These are phyloP conservation scores for Russula lepida DNA, from an alignment of 768 basidiomycete species.

Conservation along the genomic window DNA sequence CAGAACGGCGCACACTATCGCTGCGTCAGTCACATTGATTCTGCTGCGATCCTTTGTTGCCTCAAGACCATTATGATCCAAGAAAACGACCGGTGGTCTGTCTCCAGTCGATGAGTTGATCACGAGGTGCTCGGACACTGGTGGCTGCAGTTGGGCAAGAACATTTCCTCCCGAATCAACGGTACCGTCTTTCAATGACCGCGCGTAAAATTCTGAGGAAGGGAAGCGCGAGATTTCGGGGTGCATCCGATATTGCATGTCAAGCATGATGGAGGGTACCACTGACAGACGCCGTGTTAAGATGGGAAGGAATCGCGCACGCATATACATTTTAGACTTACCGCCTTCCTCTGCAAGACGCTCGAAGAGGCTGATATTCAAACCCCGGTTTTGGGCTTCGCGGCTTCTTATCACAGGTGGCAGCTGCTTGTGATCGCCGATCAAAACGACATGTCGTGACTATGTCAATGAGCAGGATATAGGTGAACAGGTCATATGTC, in stretches of 20 bases:
- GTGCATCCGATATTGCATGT: slow-evolving; percentile 96
- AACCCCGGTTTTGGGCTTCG: slow-evolving; percentile 63
- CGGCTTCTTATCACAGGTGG: slow-evolving; percentile 79
- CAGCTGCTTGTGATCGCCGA: slow-evolving; percentile 96
- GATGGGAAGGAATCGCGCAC: neutral
- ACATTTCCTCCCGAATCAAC: slow-evolving; percentile 43
- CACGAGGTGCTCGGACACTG: slow-evolving; percentile 46
- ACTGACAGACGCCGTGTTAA: slow-evolving; percentile 32
- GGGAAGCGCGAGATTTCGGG: slow-evolving; percentile 86
- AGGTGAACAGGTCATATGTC: slow-evolving; percentile 16
- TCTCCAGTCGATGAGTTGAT: slow-evolving; percentile 32
- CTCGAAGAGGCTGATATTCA: slow-evolving; percentile 82
- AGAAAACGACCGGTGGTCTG: slow-evolving; percentile 62
- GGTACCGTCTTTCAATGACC: slow-evolving; percentile 66
- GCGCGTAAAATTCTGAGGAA: slow-evolving; percentile 72
- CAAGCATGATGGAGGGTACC: slow-evolving; percentile 86
- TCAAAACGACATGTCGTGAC: slow-evolving; percentile 78
- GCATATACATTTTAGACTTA: slow-evolving; percentile 31
- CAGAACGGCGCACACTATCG: slow-evolving; percentile 68
- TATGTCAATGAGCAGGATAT: slow-evolving; percentile 26
- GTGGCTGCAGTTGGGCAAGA: slow-evolving; percentile 47
- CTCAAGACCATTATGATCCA: slow-evolving; percentile 73
- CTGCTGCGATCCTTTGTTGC: slow-evolving; percentile 59
- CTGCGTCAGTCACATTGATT: slow-evolving; percentile 70
- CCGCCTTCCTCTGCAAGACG: slow-evolving; percentile 76